Evolutionary conservation across 2,329 filamentous ascomycete genomes (phyloP).

Genomic region (Ceratocystis albifundus): DNA sequence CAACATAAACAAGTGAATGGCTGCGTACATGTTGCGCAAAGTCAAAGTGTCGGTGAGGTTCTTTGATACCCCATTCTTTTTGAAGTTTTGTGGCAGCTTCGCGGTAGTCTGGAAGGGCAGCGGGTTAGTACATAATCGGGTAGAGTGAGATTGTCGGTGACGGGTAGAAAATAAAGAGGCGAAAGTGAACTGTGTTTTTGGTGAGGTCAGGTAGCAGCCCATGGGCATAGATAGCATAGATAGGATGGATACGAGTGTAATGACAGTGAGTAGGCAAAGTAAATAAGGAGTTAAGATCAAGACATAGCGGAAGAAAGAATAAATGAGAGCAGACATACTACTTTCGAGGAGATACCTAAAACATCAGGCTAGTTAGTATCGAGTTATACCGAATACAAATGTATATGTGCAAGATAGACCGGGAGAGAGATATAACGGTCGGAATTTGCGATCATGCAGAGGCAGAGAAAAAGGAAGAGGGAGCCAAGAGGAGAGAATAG

Average conservation of each 20-base stretch:
- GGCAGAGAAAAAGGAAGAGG: slow-evolving; percentile 9
- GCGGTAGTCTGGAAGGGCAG: slow-evolving; percentile 45
- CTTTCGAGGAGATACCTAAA: slow-evolving; percentile 50
- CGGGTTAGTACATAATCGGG: slow-evolving; percentile 9
- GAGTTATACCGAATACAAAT: not conserved
- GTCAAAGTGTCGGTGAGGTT: slow-evolving; percentile 50
- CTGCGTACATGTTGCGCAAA: slow-evolving; percentile 55
- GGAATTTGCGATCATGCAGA: not conserved
- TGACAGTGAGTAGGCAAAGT: no score
- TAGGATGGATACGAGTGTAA: no score
- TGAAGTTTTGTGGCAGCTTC: slow-evolving; percentile 57
- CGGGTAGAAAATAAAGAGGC: not conserved
- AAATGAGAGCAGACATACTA: slow-evolving; percentile 38
- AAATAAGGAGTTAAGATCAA: not conserved
- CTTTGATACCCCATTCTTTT: slow-evolving; percentile 54
- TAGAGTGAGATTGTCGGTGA: not conserved
- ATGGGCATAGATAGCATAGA: not conserved
- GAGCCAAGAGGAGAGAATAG: slow-evolving; percentile 21
- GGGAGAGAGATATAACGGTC: not conserved
- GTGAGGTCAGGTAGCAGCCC: not conserved
- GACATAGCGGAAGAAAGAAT: not conserved
- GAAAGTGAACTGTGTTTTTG: not conserved
- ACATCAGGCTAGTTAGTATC: slow-evolving; percentile 24
- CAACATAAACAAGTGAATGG: slow-evolving; percentile 50
- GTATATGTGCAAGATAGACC: not conserved